Percentiles rank a stretch among this genome's conserved stretches.
These are phyloP conservation scores for Myochromella boudieri DNA, from an alignment of 768 basidiomycete genomes.

Conservation along the genomic window DNA sequence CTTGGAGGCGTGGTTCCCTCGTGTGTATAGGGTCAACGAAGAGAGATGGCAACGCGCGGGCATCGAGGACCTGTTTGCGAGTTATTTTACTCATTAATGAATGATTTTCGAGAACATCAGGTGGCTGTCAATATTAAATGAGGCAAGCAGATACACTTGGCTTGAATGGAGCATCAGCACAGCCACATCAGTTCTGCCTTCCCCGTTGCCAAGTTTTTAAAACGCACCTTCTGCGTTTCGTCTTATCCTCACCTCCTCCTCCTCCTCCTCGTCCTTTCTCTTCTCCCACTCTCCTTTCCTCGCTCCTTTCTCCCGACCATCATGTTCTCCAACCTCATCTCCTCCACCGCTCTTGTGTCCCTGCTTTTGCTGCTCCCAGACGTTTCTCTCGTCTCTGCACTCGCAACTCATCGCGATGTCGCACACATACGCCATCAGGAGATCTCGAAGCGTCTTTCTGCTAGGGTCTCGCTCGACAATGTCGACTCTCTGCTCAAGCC, in stretches of 20 bases:
- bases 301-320: constrained; percentile 9
- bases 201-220: neutral
- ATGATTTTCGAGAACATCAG: neutral
- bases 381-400: constrained; percentile 11
- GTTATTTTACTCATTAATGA: constrained; percentile 1
- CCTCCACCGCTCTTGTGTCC: constrained; percentile 20
- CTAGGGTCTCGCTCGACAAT: neutral
- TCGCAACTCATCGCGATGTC: constrained; percentile 19
- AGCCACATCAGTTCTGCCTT: constrained; percentile 11
- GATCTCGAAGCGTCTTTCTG: constrained; percentile 17
- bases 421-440: constrained; percentile 22
- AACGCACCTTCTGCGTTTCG: neutral
- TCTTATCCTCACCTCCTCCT: neutral
- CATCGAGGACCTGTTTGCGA: constrained; percentile 34
- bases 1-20: constrained; percentile 47
- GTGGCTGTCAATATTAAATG: neutral
- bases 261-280: constrained; percentile 5
- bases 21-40: constrained; percentile 44
- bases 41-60: constrained; percentile 46
- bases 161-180: constrained; percentile 4
- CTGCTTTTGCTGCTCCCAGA: constrained; percentile 21
- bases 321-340: constrained; percentile 24
- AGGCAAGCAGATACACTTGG: neutral
- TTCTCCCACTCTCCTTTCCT: neutral
- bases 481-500: neutral